A percentile compares a stretch with the other conserved stretches of the same genome.
Evolutionary conservation across 2,329 filamentous ascomycete species (phyloP).

Genomic region (Cytospora mali): DNA sequence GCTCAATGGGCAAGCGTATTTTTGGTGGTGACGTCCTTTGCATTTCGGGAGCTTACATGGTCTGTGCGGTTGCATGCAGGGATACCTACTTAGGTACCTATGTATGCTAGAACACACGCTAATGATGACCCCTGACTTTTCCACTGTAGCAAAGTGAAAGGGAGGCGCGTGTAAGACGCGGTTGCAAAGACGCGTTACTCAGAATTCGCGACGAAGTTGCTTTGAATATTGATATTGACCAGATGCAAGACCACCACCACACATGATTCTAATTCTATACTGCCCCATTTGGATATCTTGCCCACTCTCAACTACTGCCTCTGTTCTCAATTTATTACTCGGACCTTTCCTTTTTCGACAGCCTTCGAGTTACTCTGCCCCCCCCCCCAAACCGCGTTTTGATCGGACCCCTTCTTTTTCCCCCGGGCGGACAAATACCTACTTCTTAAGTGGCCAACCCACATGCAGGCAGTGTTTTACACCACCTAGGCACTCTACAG

Average conservation of each 20-base stretch:
- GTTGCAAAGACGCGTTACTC: constrained; percentile 27
- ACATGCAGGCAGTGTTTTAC: not conserved
- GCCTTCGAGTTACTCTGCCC: not conserved
- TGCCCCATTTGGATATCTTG: constrained; percentile 6
- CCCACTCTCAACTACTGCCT: not conserved
- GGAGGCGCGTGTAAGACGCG: constrained; percentile 27
- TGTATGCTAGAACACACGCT: too few relatives aligned
- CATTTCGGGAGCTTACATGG: constrained; percentile 15
- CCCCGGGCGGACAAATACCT: too few relatives aligned
- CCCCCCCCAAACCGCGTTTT: not conserved
- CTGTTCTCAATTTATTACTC: not conserved
- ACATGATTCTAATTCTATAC: constrained; percentile 11
- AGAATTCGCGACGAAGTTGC: constrained; percentile 17
- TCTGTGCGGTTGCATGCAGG: constrained; percentile 26
- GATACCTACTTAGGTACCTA: too few relatives aligned
- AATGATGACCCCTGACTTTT: not conserved
- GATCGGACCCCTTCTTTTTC: not conserved
- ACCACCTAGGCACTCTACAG: not conserved
- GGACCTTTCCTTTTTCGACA: not conserved
- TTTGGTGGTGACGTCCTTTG: constrained; percentile 4
- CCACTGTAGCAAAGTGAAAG: not conserved
- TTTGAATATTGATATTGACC: constrained; percentile 23
- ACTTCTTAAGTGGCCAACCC: not conserved
- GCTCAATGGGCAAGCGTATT: not conserved
- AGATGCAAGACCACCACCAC: constrained; percentile 10